Evolutionary conservation across 257 asterid species (phyloP).

Genomic region (Plantago ovata): DNA sequence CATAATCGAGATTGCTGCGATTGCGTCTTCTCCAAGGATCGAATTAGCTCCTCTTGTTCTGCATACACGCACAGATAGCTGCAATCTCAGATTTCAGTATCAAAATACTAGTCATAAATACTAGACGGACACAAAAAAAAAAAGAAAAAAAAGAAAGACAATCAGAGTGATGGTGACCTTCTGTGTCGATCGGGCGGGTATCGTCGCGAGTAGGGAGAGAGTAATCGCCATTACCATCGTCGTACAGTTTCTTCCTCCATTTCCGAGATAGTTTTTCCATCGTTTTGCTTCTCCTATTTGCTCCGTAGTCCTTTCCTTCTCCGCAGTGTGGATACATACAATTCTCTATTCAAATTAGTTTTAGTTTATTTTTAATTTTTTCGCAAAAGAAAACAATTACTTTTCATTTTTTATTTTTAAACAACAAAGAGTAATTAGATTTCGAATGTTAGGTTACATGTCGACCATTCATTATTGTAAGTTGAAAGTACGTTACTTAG

Average conservation of each 20-base stretch:
- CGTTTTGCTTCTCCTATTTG: slow-evolving; percentile 3
- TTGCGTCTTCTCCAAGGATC: slow-evolving; percentile 67
- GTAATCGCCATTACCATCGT: slow-evolving; percentile 33
- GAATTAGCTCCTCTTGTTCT: slow-evolving; percentile 91
- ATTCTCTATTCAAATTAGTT: background rate
- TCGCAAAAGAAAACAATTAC: too few species aligned
- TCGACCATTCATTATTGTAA: too few species aligned
- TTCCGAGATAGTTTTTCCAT: slow-evolving; percentile 59
- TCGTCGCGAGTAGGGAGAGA: slow-evolving; percentile 84
- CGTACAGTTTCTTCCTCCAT: slow-evolving; percentile 49
- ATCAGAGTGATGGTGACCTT: slow-evolving; percentile 30
- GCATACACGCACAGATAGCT: slow-evolving; percentile 20
- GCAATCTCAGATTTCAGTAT: slow-evolving; percentile 2
- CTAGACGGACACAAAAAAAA: slow-evolving; percentile 9
- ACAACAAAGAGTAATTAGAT: too few species aligned
- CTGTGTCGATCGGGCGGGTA: slow-evolving; percentile 63
- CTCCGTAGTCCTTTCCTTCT: background rate
- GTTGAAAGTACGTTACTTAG: too few species aligned
- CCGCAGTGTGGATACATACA: too few species aligned
- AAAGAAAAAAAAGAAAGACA: background rate
- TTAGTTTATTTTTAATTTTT: too few species aligned
- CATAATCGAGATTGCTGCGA: slow-evolving; percentile 72
- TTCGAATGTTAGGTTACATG: too few species aligned
- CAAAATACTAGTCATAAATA: too few species aligned
- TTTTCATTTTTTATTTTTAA: too few species aligned